Conservation (phyloP, 176 grass and related monocot genomes). For the Musa schizocarpa region DNA sequence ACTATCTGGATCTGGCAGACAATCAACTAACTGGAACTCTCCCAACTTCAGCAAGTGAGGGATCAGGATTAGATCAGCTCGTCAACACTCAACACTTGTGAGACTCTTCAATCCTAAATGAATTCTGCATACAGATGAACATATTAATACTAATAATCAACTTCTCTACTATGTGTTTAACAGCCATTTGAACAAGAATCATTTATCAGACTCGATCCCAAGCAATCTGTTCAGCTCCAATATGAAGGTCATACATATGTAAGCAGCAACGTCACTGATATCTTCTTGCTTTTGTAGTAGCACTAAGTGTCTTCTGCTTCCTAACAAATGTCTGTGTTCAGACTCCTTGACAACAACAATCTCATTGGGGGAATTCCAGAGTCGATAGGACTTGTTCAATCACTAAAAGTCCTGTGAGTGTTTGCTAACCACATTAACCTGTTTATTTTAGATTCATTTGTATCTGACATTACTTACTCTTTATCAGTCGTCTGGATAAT, state of each 20-base stretch:
- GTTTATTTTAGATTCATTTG: too few species aligned
- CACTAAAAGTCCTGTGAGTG: slow-evolving; percentile 77
- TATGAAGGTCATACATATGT: slow-evolving; percentile 82
- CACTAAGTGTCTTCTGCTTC: neutral
- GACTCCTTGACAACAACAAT: slow-evolving; percentile 72
- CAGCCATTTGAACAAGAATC: slow-evolving; percentile 91
- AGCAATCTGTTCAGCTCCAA: slow-evolving; percentile 60
- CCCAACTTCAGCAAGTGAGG: slow-evolving; percentile 42
- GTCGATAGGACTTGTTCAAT: slow-evolving; percentile 54
- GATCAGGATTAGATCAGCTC: slow-evolving; percentile 69
- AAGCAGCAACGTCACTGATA: slow-evolving; percentile 23
- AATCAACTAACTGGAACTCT: slow-evolving; percentile 63
- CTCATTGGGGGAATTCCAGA: slow-evolving; percentile 61
- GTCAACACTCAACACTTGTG: slow-evolving; percentile 70
- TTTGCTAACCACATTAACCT: neutral
- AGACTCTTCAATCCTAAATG: slow-evolving; percentile 18
- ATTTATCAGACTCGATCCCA: slow-evolving; percentile 74
- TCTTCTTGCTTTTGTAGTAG: neutral
- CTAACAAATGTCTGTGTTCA: slow-evolving; percentile 20
- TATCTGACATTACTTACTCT: neutral
- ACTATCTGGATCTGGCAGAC: slow-evolving; percentile 71
- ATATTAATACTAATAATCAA: neutral
- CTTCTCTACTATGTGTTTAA: slow-evolving; percentile 9
- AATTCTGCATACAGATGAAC: neutral
- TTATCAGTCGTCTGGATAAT: neutral